phyloP scores from a whole-genome alignment of 257 asterid genomes.

The Solanum paucissectum region DNA sequence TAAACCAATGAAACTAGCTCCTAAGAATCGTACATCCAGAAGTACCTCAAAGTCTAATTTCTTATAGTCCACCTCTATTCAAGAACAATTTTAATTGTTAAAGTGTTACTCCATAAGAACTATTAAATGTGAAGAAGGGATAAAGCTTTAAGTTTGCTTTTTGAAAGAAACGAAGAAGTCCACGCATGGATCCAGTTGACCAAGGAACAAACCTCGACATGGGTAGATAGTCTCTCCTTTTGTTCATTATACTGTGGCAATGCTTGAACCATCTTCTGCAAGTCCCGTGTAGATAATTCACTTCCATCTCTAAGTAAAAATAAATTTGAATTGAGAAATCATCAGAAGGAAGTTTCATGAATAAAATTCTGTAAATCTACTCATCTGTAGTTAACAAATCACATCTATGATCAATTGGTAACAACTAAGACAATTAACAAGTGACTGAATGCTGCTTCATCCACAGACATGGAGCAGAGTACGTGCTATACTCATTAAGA shows the following conservation, averaged over 20 bases:
- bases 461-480: neutral
- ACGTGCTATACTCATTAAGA: neutral
- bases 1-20: neutral
- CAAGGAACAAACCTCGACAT: conserved; percentile 67
- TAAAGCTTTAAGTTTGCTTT: neutral
- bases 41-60: neutral
- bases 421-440: neutral
- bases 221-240: conserved; percentile 85
- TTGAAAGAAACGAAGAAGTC: neutral
- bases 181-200: conserved; percentile 3
- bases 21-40: neutral
- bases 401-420: neutral
- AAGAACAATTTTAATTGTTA: neutral
- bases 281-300: conserved; percentile 85
- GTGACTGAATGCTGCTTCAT: neutral
- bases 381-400: neutral
- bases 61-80: neutral
- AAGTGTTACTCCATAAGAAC: neutral
- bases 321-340: conserved; percentile 8
- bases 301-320: conserved; percentile 61
- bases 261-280: conserved; percentile 98
- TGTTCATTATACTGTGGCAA: conserved; percentile 90
- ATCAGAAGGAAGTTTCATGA: neutral
- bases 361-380: neutral
- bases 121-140: neutral